Conservation (phyloP, 2,329 filamentous ascomycete genomes). For the Thelonectria blattea region DNA sequence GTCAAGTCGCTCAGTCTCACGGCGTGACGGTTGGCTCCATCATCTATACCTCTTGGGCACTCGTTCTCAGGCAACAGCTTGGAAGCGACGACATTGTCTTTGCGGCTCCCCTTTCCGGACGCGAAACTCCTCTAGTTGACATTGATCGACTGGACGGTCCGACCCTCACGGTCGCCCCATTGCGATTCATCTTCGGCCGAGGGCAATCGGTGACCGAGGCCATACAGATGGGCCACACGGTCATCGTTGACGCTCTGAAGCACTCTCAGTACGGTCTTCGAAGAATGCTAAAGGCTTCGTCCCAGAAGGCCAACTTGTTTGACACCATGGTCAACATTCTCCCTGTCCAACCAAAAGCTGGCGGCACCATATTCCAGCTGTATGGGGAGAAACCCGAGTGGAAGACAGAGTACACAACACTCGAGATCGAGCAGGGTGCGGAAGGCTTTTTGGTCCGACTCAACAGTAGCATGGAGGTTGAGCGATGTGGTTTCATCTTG, state of each 20-base stretch:
- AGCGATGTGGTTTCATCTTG: constrained; percentile 9
- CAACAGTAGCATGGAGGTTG: constrained; percentile 13
- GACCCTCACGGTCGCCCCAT: constrained; percentile 27
- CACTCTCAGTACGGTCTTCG: constrained; percentile 38
- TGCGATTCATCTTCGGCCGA: constrained; percentile 30
- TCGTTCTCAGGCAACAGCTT: constrained; percentile 15
- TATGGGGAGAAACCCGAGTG: background rate
- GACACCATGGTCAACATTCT: constrained; percentile 31
- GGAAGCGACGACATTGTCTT: constrained; percentile 21
- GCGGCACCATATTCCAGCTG: background rate
- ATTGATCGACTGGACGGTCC: constrained; percentile 23
- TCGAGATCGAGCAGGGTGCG: background rate
- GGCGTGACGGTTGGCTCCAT: constrained; percentile 18
- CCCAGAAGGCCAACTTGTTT: background rate
- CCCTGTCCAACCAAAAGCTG: background rate
- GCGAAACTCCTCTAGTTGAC: constrained; percentile 20
- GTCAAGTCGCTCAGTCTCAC: background rate
- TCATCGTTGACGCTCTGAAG: background rate
- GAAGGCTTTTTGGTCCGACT: background rate
- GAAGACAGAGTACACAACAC: constrained; percentile 1
- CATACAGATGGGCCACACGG: constrained; percentile 4
- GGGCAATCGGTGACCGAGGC: constrained; percentile 34
- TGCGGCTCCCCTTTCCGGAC: constrained; percentile 25
- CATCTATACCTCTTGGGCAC: constrained; percentile 28
- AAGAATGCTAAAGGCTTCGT: constrained; percentile 12